These are phyloP conservation scores for Aspergillus carbonarius DNA, from an alignment of 2,329 filamentous ascomycete species.

Conservation along the genomic window DNA sequence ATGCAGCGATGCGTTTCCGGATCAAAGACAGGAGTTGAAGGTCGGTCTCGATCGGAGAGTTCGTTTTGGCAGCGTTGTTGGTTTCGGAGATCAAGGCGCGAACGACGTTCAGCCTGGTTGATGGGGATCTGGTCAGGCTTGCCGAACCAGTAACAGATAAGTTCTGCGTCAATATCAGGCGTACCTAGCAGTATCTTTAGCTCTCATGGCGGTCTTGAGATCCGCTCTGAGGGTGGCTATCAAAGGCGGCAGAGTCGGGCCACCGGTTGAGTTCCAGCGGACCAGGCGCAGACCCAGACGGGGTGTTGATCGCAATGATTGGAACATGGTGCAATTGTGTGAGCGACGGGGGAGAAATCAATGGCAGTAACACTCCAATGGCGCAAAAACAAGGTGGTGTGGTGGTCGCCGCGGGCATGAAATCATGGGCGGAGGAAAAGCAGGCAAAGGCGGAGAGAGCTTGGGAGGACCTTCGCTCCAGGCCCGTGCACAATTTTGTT, in stretches of 20 bases:
- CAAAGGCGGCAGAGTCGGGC: constrained; percentile 41
- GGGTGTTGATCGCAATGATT: constrained; percentile 28
- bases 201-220: constrained; percentile 51
- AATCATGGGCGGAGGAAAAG: constrained; percentile 5
- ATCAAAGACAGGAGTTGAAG: constrained; percentile 48
- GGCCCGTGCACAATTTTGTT: constrained; percentile 42
- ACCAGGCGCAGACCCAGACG: constrained; percentile 29
- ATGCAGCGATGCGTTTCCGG: constrained; percentile 42
- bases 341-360: neutral
- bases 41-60: constrained; percentile 48
- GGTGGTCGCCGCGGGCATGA: neutral
- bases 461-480: constrained; percentile 18
- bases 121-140: neutral
- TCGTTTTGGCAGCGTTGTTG: constrained; percentile 50
- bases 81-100: constrained; percentile 51
- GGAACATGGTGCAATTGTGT: constrained; percentile 31
- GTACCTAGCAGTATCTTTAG: constrained; percentile 49
- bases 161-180: neutral
- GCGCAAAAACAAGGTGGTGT: neutral
- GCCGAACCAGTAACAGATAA: neutral
- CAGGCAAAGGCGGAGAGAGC: constrained; percentile 18
- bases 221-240: constrained; percentile 47
- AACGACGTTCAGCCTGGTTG: constrained; percentile 46
- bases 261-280: constrained; percentile 43
- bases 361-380: neutral